phyloP scores from a whole-genome alignment of 352 stramenopile genomes.

The Phytophthora lateralis region DNA sequence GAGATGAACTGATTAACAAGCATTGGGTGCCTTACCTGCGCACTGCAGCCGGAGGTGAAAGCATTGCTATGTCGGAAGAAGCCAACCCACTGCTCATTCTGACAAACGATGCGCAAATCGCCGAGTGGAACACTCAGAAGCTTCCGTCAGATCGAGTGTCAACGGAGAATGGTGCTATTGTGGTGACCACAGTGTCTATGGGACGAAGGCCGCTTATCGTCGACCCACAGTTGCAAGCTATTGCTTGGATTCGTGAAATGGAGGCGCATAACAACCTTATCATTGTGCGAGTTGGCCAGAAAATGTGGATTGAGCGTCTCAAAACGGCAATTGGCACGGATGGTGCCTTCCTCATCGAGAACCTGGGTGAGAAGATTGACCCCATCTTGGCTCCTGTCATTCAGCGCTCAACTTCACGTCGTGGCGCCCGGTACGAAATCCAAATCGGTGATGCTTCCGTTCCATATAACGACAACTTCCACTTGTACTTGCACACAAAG shows the following conservation, averaged over 20 bases:
- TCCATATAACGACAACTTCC: constrained; percentile 94
- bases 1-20: constrained; percentile 93
- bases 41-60: constrained; percentile 85
- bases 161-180: constrained; percentile 94
- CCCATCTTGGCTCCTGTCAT: constrained; percentile 94
- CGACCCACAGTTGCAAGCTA: constrained; percentile 93
- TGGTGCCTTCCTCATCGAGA: constrained; percentile 94
- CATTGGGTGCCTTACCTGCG: constrained; percentile 92
- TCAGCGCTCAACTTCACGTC: constrained; percentile 93
- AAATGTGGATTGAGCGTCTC: constrained; percentile 94
- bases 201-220: constrained; percentile 93
- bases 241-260: constrained; percentile 94
- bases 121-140: constrained; percentile 94
- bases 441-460: constrained; percentile 95
- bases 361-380: constrained; percentile 94
- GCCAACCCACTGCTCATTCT: constrained; percentile 91
- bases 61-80: constrained; percentile 92
- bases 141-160: constrained; percentile 93
- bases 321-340: constrained; percentile 94
- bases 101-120: constrained; percentile 92
- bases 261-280: constrained; percentile 92
- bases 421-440: constrained; percentile 93
- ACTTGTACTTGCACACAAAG: constrained; percentile 95
- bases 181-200: constrained; percentile 91
- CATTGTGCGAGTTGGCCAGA: constrained; percentile 94